phyloP scores from a whole-genome alignment of 805 yeast genomes.

The Wickerhamomyces ciferrii region DNA sequence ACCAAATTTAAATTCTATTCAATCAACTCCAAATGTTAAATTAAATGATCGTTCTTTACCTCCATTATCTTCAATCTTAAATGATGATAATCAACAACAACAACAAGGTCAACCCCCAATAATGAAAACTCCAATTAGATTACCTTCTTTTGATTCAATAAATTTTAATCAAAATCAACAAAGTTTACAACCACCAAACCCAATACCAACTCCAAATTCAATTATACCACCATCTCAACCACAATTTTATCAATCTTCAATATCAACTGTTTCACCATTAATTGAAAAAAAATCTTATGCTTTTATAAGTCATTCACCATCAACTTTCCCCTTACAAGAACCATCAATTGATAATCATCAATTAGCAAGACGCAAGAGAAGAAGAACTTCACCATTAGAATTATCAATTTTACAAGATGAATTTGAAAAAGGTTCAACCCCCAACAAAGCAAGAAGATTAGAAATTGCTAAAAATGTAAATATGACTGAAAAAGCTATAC shows the following conservation, averaged over 20 bases:
- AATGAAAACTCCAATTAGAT: constrained; percentile 19
- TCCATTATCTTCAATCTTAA: constrained; percentile 13
- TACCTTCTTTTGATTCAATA: constrained; percentile 22
- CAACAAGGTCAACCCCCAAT: not conserved
- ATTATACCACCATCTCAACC: constrained; percentile 5
- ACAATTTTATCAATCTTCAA: constrained; percentile 4
- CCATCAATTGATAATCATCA: constrained; percentile 89
- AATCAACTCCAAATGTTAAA: not conserved
- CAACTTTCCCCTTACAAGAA: constrained; percentile 78
- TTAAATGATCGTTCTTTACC: constrained; percentile 7
- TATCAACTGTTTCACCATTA: constrained; percentile 10
- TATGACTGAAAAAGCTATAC: constrained; percentile 98
- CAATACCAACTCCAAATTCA: constrained; percentile 3
- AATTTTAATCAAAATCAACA: constrained; percentile 9
- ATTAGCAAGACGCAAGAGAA: constrained; percentile 87
- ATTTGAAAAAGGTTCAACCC: constrained; percentile 73
- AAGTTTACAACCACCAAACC: not conserved
- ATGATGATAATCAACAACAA: not conserved
- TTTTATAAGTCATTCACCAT: constrained; percentile 88
- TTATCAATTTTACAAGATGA: constrained; percentile 75
- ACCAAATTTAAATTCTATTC: constrained; percentile 13
- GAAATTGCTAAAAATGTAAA: constrained; percentile 76
- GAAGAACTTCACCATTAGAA: constrained; percentile 91
- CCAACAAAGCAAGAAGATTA: constrained; percentile 68
- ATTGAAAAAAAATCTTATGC: constrained; percentile 51